These are phyloP conservation scores for Tetrahymena thermophila DNA, from an alignment of 73 alveolate species.

Conservation along the genomic window DNA sequence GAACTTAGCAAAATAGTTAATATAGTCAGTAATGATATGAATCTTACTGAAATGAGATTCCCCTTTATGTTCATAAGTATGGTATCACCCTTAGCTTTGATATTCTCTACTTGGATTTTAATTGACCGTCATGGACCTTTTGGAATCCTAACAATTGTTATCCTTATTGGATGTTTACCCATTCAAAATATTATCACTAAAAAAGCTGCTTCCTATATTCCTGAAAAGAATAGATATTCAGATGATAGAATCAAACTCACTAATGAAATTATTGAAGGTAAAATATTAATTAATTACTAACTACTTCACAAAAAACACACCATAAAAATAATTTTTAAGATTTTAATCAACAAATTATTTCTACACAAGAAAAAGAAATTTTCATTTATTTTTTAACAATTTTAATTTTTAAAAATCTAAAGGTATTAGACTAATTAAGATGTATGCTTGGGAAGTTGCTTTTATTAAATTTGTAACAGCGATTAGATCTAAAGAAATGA, in stretches of 20 bases:
- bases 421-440: slow-evolving; percentile 34
- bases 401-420: background rate
- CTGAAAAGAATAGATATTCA: background rate
- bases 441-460: slow-evolving; percentile 21
- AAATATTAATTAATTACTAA: background rate
- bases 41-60: background rate
- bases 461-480: background rate
- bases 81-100: background rate
- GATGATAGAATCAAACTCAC: background rate
- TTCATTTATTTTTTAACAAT: too few relatives aligned
- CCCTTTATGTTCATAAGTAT: background rate
- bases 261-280: background rate
- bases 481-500: slow-evolving; percentile 1
- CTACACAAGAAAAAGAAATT: too few relatives aligned
- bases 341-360: too few relatives aligned
- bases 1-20: background rate
- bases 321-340: background rate
- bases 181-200: background rate
- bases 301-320: background rate
- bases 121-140: background rate
- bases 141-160: background rate
- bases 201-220: background rate
- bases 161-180: background rate
- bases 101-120: background rate
- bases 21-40: background rate